Conservation (phyloP, 192 early-diverging fungal species). For the Mortierella claussenii region DNA sequence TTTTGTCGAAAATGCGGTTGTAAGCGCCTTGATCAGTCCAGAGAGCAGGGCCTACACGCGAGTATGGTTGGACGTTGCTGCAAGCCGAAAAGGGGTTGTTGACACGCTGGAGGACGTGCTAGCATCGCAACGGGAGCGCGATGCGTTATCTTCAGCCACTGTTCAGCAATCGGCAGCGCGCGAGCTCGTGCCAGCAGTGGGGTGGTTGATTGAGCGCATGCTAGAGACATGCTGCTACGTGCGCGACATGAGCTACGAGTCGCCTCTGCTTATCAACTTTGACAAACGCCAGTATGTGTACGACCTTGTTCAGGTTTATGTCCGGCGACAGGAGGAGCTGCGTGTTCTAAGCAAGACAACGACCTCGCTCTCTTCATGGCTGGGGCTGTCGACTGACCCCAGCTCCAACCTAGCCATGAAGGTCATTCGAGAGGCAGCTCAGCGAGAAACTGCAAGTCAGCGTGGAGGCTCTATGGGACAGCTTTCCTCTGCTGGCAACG, state of each 20-base stretch:
- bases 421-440: slow-evolving; percentile 50
- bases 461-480: slow-evolving; percentile 12
- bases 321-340: slow-evolving; percentile 17
- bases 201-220: slow-evolving; percentile 80
- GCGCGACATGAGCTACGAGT: slow-evolving; percentile 64
- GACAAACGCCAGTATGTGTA: slow-evolving; percentile 76
- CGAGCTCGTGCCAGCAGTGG: slow-evolving; percentile 73
- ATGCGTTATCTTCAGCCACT: not conserved
- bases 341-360: not conserved
- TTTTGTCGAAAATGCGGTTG: slow-evolving; percentile 76
- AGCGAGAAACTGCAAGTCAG: slow-evolving; percentile 39
- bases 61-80: slow-evolving; percentile 71
- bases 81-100: slow-evolving; percentile 59
- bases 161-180: not conserved
- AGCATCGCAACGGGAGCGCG: not conserved
- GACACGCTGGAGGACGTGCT: slow-evolving; percentile 66
- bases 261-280: slow-evolving; percentile 68
- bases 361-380: slow-evolving; percentile 48
- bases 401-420: slow-evolving; percentile 17
- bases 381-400: slow-evolving; percentile 24
- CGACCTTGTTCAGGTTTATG: slow-evolving; percentile 60
- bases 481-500: not conserved
- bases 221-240: slow-evolving; percentile 75
- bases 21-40: slow-evolving; percentile 76
- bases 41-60: slow-evolving; percentile 71